A percentile compares a stretch with the other conserved stretches of the same genome.
Conservation (phyloP, 202 grass and related monocot species). For the Hordeum pubiflorum region DNA sequence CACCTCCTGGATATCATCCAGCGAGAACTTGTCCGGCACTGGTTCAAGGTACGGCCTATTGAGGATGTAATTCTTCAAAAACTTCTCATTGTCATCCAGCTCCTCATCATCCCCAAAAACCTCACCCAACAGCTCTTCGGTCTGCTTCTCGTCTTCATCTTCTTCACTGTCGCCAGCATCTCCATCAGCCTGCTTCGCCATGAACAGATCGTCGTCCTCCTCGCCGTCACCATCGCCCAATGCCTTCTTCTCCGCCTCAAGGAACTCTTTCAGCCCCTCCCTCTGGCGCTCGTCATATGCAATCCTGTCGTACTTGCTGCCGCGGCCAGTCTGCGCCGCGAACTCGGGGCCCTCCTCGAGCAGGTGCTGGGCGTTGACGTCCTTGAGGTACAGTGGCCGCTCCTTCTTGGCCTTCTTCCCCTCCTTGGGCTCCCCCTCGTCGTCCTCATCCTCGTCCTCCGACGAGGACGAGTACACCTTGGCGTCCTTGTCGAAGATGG, state of each 20-base stretch:
- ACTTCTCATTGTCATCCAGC: conserved; percentile 61
- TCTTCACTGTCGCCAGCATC: neutral
- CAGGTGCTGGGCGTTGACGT: conserved; percentile 62
- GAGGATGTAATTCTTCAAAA: conserved; percentile 68
- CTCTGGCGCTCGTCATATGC: conserved; percentile 54
- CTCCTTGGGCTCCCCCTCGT: conserved; percentile 18
- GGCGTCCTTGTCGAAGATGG: conserved; percentile 41
- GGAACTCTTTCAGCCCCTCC: conserved; percentile 45
- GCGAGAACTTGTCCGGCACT: conserved; percentile 18
- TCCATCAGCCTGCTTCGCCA: conserved; percentile 32
- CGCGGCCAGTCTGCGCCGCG: conserved; percentile 13
- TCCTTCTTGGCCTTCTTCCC: conserved; percentile 59
- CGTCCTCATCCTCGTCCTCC: conserved; percentile 43
- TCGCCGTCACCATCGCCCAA: neutral
- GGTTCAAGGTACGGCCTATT: conserved; percentile 47
- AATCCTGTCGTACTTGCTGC: conserved; percentile 41
- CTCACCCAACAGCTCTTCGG: conserved; percentile 44
- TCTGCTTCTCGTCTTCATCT: conserved; percentile 31
- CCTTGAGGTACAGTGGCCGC: conserved; percentile 72
- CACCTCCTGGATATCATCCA: conserved; percentile 38
- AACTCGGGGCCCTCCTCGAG: conserved; percentile 75
- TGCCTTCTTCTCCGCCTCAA: conserved; percentile 41
- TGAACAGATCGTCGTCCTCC: conserved; percentile 34
- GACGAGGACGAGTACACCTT: conserved; percentile 47
- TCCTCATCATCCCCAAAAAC: conserved; percentile 65